Base-by-base conservation (phyloP, 2,329 filamentous ascomycete genomes). In the Penicillium sp. region DNA sequence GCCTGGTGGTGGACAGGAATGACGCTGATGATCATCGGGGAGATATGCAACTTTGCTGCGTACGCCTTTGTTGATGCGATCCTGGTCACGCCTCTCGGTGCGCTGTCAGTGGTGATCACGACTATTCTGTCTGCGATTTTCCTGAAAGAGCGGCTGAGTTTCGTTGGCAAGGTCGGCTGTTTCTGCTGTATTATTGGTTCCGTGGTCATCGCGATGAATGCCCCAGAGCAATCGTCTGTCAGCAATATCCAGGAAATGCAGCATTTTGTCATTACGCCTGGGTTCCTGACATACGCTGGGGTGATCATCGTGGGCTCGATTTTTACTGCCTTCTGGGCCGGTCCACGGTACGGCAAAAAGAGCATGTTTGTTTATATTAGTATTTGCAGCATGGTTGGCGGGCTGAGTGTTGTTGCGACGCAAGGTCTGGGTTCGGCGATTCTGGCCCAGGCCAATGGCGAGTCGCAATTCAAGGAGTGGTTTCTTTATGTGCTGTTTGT, bases 21-120 rank as follows among this genome's bases (percentile, higher is more conserved):
- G 92, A 88, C 72, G 0, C 74, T 96, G 42, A 96, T 98, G 92
- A 95, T 96, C 53, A 56, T 96, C 29, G 92, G 92, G 52, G 92
- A 98, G 66, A 79, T 95, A 39, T 94, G 87, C 77, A 98, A 98
- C 67, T 94, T 96, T 62, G 86, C 90, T 60, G 92, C 92, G 37
- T 96, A 96, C 60, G 86, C 88, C 39, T 96, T 96, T 56, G 92
- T 92, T 46, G 92, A 96, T 64, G 90, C 90, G 44, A 95, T 96
- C 53, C 71, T 96, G 47, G 90, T 96, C 37, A 95, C 90, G 0
- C 89, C 90, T 3, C 72, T 96, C 37, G 90, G 90, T 45, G 90
- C 90, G 3, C 71, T 96, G 34, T 87, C 86, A 1, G 92, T 96
- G 43, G 92, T 98, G 37, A 82, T 96, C 46, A 90, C 86, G 33